Evolutionary conservation across 1,139 yeast genomes (phyloP).

Genomic region (Taiozyma sp.): DNA sequence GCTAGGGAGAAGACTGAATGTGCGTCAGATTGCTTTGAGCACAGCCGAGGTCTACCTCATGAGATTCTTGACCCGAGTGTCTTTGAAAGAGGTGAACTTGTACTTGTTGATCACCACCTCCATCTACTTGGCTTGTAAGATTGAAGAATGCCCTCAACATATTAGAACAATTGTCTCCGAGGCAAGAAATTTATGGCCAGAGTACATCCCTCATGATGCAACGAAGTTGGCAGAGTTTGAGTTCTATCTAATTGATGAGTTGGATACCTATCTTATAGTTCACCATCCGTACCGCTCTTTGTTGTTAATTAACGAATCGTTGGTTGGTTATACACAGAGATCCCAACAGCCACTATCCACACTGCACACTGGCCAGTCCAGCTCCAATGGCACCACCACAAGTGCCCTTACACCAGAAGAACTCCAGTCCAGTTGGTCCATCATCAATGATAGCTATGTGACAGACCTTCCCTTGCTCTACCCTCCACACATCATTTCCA

Average conservation of each 20-base stretch:
- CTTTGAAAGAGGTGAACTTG: constrained; percentile 76
- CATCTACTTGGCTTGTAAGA: constrained; percentile 85
- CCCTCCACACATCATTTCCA: constrained; percentile 91
- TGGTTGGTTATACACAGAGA: constrained; percentile 31
- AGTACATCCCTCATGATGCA: constrained; percentile 86
- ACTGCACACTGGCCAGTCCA: background rate
- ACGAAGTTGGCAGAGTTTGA: constrained; percentile 96
- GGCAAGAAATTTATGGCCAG: constrained; percentile 93
- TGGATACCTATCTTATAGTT: constrained; percentile 73
- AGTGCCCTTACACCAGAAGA: constrained; percentile 47
- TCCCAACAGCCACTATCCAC: constrained; percentile 4
- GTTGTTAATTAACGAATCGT: constrained; percentile 48
- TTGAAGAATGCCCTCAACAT: constrained; percentile 95
- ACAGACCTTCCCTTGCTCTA: constrained; percentile 78
- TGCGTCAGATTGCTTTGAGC: constrained; percentile 80
- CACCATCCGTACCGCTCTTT: constrained; percentile 89
- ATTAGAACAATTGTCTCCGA: constrained; percentile 79
- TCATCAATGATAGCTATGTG: constrained; percentile 84
- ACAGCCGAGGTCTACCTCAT: constrained; percentile 84
- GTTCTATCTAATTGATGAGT: constrained; percentile 85
- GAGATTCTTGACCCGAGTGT: constrained; percentile 68
- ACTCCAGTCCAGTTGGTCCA: constrained; percentile 81
- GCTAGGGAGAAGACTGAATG: constrained; percentile 70
- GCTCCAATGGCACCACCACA: constrained; percentile 1
- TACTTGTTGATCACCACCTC: constrained; percentile 82